Evolutionary conservation across 441 rosid genomes (phyloP).

Genomic region (Viola pubescens): DNA sequence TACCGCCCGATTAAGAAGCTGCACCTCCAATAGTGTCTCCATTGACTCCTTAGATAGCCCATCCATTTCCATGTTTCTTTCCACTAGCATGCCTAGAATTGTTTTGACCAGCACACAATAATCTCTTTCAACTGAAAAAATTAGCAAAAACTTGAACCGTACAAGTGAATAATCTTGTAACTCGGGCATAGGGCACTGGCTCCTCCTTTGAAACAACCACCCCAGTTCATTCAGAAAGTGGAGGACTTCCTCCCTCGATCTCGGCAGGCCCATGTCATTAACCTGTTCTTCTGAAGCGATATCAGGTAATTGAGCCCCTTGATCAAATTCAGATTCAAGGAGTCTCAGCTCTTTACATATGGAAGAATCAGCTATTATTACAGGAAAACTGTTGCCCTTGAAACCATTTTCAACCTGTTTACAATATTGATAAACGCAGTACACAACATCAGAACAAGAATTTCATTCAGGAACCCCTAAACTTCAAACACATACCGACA

Average conservation of each 20-base stretch:
- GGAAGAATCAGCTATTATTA: conserved; percentile 67
- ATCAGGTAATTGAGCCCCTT: conserved; percentile 27
- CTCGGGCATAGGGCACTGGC: conserved; percentile 22
- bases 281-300: conserved; percentile 38
- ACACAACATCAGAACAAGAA: not conserved
- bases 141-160: conserved; percentile 65
- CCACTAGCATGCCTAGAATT: conserved; percentile 58
- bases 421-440: conserved; percentile 12
- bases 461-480: conserved; percentile 10
- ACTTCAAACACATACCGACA: conserved; percentile 3
- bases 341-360: conserved; percentile 72
- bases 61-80: conserved; percentile 34
- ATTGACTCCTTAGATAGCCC: conserved; percentile 42
- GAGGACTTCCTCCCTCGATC: conserved; percentile 53
- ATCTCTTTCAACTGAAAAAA: conserved; percentile 70
- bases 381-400: conserved; percentile 74
- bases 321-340: conserved; percentile 58
- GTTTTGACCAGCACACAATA: conserved; percentile 52
- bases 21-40: conserved; percentile 55
- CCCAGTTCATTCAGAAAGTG: conserved; percentile 88
- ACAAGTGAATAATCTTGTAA: conserved; percentile 40
- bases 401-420: conserved; percentile 81
- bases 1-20: conserved; percentile 66
- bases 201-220: conserved; percentile 78
- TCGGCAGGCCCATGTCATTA: conserved; percentile 30